Percentiles rank a stretch among this genome's conserved stretches.
Conservation (phyloP, 768 basidiomycete genomes). For the Suillus hirtellus region DNA sequence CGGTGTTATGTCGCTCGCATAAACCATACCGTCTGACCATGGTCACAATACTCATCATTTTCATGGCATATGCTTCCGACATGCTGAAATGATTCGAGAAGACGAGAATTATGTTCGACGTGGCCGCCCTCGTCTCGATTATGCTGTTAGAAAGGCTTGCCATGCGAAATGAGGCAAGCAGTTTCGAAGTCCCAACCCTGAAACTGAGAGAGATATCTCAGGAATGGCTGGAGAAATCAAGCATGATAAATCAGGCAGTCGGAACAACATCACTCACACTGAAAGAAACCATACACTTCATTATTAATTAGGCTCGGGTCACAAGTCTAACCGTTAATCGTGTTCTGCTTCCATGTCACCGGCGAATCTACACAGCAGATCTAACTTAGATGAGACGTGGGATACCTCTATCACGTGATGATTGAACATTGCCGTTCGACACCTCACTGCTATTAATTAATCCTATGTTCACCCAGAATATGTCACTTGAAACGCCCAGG, state of each 20-base stretch:
- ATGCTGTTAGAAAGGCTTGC: not conserved
- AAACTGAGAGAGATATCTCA: not conserved
- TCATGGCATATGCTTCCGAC: not conserved
- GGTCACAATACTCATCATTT: not conserved
- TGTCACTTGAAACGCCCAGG: conserved; percentile 43
- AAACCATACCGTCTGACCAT: conserved; percentile 18
- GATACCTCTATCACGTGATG: no score
- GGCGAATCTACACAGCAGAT: no score
- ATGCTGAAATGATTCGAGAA: not conserved
- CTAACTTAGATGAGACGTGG: no score
- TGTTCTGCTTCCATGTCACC: no score
- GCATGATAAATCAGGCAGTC: not conserved
- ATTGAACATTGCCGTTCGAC: no score
- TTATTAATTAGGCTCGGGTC: no score
- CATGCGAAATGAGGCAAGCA: not conserved
- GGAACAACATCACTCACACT: no score
- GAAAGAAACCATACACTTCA: no score
- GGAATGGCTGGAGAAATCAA: not conserved
- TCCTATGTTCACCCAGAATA: conserved; percentile 22
- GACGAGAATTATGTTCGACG: not conserved
- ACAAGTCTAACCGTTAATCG: no score
- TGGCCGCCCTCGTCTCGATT: not conserved
- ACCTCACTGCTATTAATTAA: no score
- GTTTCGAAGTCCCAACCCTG: not conserved
- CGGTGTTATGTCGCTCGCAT: not conserved